phyloP scores from a whole-genome alignment of 2,329 filamentous ascomycete genomes.

The Periconia sp. region DNA sequence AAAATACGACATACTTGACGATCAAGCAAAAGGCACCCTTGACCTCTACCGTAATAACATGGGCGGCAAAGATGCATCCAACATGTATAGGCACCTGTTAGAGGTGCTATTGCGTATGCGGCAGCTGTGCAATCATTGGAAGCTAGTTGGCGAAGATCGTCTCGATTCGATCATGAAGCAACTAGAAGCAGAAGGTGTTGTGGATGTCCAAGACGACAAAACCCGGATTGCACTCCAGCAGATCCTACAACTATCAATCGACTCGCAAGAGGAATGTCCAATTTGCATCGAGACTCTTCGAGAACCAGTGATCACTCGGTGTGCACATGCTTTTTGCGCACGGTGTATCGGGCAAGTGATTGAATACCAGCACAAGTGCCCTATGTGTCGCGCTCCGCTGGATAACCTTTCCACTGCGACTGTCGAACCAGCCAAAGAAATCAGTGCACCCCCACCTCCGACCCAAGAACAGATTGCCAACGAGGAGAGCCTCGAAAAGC shows the following conservation, averaged over 20 bases:
- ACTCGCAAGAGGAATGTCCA: conserved; percentile 79
- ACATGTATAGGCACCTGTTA: conserved; percentile 70
- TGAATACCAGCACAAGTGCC: conserved; percentile 75
- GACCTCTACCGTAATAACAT: conserved; percentile 57
- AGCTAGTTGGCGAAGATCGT: conserved; percentile 69
- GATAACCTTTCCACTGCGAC: conserved; percentile 52
- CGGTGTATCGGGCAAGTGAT: conserved; percentile 75
- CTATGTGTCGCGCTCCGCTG: conserved; percentile 74
- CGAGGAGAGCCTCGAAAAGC: conserved; percentile 50
- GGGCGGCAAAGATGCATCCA: conserved; percentile 44
- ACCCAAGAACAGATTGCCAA: conserved; percentile 51
- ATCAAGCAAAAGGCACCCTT: conserved; percentile 73
- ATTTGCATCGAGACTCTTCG: conserved; percentile 76
- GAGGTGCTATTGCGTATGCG: conserved; percentile 81
- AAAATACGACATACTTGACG: conserved; percentile 71
- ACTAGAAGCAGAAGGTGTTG: conserved; percentile 67
- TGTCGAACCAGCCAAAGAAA: conserved; percentile 65
- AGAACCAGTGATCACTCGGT: conserved; percentile 78
- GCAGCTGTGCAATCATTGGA: conserved; percentile 89
- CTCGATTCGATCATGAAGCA: conserved; percentile 71
- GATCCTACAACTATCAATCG: conserved; percentile 73
- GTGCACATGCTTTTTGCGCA: conserved; percentile 77
- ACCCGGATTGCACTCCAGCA: conserved; percentile 73
- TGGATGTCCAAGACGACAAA: conserved; percentile 69
- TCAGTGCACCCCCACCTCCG: conserved; percentile 18